Evolutionary conservation across 192 early-diverging fungal species (phyloP).

Genomic region (Chytriomyces confervae): DNA sequence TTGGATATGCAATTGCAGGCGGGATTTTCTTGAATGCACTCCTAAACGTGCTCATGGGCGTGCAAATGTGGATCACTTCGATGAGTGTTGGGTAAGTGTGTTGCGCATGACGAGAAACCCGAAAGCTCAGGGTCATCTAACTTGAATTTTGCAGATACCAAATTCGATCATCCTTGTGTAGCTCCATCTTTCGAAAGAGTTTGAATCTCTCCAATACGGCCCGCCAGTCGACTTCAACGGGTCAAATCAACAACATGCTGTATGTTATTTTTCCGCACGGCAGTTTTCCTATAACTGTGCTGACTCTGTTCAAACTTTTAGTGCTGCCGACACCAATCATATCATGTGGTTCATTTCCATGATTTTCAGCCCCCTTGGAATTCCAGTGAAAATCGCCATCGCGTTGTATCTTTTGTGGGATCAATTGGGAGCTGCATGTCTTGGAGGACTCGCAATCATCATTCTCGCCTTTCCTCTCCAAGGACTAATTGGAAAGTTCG

Average conservation of each 20-base stretch:
- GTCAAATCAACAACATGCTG: conserved; percentile 39
- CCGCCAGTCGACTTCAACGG: conserved; percentile 31
- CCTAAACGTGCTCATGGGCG: conserved; percentile 16
- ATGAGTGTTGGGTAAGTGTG: conserved; percentile 22
- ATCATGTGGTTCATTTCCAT: conserved; percentile 26
- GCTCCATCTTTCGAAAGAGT: conserved; percentile 33
- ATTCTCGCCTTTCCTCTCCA: conserved; percentile 36
- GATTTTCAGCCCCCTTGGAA: conserved; percentile 1
- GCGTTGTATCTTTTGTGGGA: conserved; percentile 35
- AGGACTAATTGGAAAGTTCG: conserved; percentile 23
- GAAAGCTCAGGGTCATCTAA: background rate
- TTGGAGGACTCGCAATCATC: conserved; percentile 36
- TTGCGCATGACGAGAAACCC: background rate
- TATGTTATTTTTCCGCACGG: background rate
- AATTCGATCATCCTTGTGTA: conserved; percentile 31
- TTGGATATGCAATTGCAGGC: conserved; percentile 29
- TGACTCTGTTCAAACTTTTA: background rate
- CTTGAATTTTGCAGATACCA: conserved; percentile 22
- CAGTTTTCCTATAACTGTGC: background rate
- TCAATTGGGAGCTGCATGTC: conserved; percentile 32
- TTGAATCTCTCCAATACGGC: conserved; percentile 20
- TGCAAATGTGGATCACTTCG: conserved; percentile 30
- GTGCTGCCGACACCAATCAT: conserved; percentile 31
- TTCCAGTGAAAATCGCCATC: conserved; percentile 30
- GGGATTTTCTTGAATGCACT: conserved; percentile 27